Evolutionary conservation across 441 rosid species (phyloP).

Genomic region (Adansonia rubrostipa): DNA sequence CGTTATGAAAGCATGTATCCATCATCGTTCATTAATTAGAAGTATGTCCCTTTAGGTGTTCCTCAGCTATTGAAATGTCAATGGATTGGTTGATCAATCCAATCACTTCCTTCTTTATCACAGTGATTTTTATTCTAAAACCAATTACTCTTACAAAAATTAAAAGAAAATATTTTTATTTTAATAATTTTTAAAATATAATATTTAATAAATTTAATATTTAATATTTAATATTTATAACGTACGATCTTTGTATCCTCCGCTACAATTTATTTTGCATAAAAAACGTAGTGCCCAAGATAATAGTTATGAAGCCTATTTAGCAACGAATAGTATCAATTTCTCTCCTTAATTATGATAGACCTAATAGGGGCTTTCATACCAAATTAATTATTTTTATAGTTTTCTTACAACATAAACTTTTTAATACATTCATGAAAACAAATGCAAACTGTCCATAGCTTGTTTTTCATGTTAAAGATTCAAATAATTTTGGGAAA

Average conservation of each 20-base stretch:
- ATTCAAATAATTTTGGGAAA: neutral
- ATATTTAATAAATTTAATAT: neutral
- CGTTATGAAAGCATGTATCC: neutral
- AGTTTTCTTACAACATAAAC: too few relatives aligned
- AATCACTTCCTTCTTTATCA: neutral
- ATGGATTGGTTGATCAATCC: neutral
- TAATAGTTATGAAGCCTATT: neutral
- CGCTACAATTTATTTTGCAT: too few relatives aligned
- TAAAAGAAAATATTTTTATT: neutral
- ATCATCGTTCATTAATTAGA: neutral
- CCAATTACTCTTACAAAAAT: neutral
- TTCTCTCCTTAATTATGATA: constrained; percentile 11
- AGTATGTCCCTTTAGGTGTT: neutral
- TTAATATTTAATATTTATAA: too few relatives aligned
- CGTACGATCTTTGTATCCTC: too few relatives aligned
- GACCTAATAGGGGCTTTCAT: neutral
- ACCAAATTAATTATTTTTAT: too few relatives aligned
- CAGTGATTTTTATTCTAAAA: neutral
- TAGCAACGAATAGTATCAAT: neutral
- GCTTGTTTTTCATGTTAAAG: neutral
- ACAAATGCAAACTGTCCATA: neutral
- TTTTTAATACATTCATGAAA: neutral
- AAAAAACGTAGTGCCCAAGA: neutral
- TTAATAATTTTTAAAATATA: too few relatives aligned
- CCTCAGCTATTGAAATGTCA: constrained; percentile 7